Conservation (phyloP, 768 basidiomycete species). For the Boletus patriciae region DNA sequence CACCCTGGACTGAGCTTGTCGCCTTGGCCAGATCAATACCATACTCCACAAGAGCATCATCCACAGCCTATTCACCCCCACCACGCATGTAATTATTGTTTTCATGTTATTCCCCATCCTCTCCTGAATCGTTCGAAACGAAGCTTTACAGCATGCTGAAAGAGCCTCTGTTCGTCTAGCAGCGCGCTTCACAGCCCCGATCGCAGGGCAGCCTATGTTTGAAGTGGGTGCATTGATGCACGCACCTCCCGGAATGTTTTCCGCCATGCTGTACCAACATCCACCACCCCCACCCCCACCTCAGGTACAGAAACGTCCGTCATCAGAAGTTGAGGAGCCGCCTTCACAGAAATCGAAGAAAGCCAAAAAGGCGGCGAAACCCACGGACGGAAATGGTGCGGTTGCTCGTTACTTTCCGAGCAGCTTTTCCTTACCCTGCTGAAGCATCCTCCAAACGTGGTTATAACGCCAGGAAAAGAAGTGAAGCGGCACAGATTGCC, state of each 20-base stretch:
- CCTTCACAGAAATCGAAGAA: conserved; percentile 49
- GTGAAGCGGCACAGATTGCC: conserved; percentile 63
- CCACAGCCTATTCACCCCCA: conserved; percentile 30
- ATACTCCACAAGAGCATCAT: conserved; percentile 36
- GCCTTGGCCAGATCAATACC: conserved; percentile 32
- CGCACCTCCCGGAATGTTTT: conserved; percentile 25
- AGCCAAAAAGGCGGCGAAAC: conserved; percentile 41
- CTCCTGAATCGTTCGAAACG: conserved; percentile 21
- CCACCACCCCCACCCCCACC: conserved; percentile 30
- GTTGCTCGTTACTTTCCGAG: conserved; percentile 1
- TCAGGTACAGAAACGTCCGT: conserved; percentile 37
- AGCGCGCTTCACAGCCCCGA: conserved; percentile 45
- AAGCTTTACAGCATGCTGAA: conserved; percentile 55
- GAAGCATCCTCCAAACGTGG: conserved; percentile 57
- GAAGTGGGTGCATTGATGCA: conserved; percentile 37
- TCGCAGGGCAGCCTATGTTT: conserved; percentile 31
- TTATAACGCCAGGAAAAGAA: conserved; percentile 71
- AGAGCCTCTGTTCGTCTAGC: conserved; percentile 59
- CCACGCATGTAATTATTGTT: conserved; percentile 35
- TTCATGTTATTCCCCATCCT: conserved; percentile 17
- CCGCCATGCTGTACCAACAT: conserved; percentile 32
- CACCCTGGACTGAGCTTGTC: conserved; percentile 18
- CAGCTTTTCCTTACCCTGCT: conserved; percentile 14
- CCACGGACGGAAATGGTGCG: conserved; percentile 36
- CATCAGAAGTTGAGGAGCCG: conserved; percentile 41